Percentiles rank a stretch among this genome's conserved stretches.
phyloP scores from a whole-genome alignment of 1,284 basidiomycete genomes.

The Ustanciosporium gigantosporum region DNA sequence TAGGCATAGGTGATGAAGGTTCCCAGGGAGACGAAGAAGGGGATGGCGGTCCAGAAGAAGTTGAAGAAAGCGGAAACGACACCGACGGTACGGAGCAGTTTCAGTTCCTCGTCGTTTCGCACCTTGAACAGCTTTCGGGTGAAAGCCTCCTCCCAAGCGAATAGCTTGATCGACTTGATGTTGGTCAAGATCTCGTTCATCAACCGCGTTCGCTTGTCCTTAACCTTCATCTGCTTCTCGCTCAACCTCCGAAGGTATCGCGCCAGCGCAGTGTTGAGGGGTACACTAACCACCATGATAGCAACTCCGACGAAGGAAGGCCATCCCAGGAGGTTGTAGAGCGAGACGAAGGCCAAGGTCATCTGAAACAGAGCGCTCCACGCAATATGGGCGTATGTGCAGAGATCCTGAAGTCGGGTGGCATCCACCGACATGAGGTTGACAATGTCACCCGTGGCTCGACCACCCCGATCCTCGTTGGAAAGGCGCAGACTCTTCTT shows the following conservation, averaged over 20 bases:
- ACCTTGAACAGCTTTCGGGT: constrained; percentile 72
- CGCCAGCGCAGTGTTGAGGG: constrained; percentile 75
- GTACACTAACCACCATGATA: constrained; percentile 72
- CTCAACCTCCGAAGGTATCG: constrained; percentile 74
- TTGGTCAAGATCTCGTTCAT: constrained; percentile 58
- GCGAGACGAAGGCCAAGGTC: constrained; percentile 64
- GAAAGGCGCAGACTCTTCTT: constrained; percentile 69
- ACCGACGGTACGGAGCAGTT: constrained; percentile 75
- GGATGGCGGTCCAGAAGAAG: constrained; percentile 71
- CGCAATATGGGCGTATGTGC: constrained; percentile 75
- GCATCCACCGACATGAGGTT: constrained; percentile 93
- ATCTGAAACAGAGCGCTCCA: constrained; percentile 70
- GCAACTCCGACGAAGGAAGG: constrained; percentile 79
- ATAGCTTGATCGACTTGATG: constrained; percentile 60
- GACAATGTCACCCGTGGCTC: constrained; percentile 79
- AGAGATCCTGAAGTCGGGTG: constrained; percentile 84
- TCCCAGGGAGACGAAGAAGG: constrained; percentile 79
- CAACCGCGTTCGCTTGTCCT: constrained; percentile 68
- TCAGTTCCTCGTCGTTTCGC: constrained; percentile 72
- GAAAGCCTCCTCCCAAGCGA: constrained; percentile 53
- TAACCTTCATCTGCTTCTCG: constrained; percentile 84
- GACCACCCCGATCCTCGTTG: constrained; percentile 75
- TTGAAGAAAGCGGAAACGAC: constrained; percentile 75
- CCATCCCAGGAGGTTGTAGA: constrained; percentile 76
- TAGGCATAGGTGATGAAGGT: constrained; percentile 81